Evolutionary conservation across 1,284 basidiomycete genomes (phyloP), one percentile per base, ranked within the genome.

Genomic region (Tremellales sp.): DNA sequence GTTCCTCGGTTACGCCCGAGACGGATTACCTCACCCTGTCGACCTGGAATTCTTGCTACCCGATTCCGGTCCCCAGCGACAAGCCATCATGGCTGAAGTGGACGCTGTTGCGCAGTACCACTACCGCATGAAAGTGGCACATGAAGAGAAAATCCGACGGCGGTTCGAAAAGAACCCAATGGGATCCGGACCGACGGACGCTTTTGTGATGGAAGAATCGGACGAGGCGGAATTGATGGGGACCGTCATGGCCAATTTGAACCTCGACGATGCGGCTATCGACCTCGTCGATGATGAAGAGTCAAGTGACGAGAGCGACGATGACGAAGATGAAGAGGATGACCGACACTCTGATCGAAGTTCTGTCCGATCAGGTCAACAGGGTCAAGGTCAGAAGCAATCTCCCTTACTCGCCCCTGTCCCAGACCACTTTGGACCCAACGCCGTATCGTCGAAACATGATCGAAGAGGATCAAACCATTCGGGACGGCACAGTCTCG

Each of bases 1-100:
- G 26, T 97, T 97, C 77, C 80, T 98, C 57, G 87, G 86, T 37
- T 83, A 90, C 52, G 83, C 94, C 45, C 85, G 93, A n/a, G 90
- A 93, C 56, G 92, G 93, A 7, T 74, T 97, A 2, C 79, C 80
- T 2, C 54, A 59, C 22, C 67, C 69, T 27, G 75, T 93, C 61
- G 86, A 84, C 55, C 81, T 97, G 35, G 92, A 97, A 65, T 86
- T 86, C 62, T 76, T 97, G 24, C 79, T 97, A 2, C 93, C 92
- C 2, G 83, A 89, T 53, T 81, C 79, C 0, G 87, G 86, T 2
- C 71, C 81, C 46, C 87, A 89, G 54, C 83, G 92, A 19, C 72
- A 75, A 27, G 81, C 78, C n/a, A 83, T 96, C 57, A 76, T 97
- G 62, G 76, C 78, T 39, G 92, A 97, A 70, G 82, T 96, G 2